Evolutionary conservation across 2,329 filamentous ascomycete genomes (phyloP).

Genomic region (Cordyceps cicadae): DNA sequence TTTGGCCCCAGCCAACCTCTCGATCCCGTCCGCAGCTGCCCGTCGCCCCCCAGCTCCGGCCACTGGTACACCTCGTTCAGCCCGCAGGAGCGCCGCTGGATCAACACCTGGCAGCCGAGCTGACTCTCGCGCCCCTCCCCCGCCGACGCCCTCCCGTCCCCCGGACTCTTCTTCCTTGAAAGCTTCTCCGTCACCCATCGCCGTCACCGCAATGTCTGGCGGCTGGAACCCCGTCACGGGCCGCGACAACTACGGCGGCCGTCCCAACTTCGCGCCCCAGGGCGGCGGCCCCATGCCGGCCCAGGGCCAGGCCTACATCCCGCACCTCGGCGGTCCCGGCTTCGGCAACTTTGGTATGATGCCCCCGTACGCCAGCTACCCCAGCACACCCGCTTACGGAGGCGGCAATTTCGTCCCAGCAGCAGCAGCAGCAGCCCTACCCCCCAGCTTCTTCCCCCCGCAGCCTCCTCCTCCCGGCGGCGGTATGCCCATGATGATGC

Average conservation of each 20-base stretch:
- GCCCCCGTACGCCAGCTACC: constrained; percentile 16
- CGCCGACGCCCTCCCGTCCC: too few relatives aligned
- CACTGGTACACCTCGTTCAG: constrained; percentile 29
- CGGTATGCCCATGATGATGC: background rate
- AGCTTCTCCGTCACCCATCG: background rate
- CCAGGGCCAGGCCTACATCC: constrained; percentile 31
- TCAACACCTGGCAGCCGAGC: constrained; percentile 29
- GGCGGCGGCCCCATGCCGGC: constrained; percentile 25
- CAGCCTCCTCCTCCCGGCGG: background rate
- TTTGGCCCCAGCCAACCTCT: constrained; percentile 18
- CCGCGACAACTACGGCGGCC: constrained; percentile 26
- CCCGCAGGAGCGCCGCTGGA: constrained; percentile 16
- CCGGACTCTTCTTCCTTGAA: too few relatives aligned
- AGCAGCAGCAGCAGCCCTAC: too few relatives aligned
- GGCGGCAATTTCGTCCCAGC: constrained; percentile 13
- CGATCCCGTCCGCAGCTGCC: constrained; percentile 11
- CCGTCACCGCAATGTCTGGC: constrained; percentile 23
- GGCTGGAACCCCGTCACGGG: constrained; percentile 34
- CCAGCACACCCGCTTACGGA: constrained; percentile 21
- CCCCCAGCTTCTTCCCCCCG: background rate
- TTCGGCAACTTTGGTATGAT: constrained; percentile 24
- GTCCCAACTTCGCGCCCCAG: constrained; percentile 26
- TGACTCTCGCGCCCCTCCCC: constrained; percentile 11
- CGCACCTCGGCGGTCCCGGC: constrained; percentile 28
- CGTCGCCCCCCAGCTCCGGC: constrained; percentile 16